Conservation (phyloP, 129 eudicot species). For the Escallonia rubra region DNA sequence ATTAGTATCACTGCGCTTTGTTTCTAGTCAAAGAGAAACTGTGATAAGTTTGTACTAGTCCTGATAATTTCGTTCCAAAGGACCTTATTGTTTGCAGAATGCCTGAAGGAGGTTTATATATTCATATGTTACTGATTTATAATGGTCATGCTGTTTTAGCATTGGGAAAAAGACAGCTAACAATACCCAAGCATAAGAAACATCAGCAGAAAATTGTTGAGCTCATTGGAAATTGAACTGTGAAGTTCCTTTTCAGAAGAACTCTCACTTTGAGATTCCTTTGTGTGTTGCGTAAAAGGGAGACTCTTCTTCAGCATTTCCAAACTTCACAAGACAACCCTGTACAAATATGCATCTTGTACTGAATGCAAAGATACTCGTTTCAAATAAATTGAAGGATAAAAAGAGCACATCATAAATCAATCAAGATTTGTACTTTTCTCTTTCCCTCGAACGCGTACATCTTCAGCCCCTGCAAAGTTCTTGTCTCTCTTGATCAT, state of each 20-base stretch:
- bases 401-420: constrained; percentile 3
- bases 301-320: neutral
- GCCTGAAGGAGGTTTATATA: neutral
- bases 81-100: neutral
- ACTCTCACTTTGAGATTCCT: neutral
- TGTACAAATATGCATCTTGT: neutral
- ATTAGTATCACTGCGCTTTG: too few species aligned
- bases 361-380: neutral
- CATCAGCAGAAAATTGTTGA: neutral
- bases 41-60: too few species aligned
- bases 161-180: neutral
- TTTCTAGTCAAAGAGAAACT: neutral
- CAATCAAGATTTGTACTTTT: constrained; percentile 2
- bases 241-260: neutral
- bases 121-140: neutral
- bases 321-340: neutral
- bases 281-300: neutral
- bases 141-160: neutral
- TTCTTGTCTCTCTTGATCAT: constrained; percentile 57
- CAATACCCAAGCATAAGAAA: neutral
- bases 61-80: too few species aligned
- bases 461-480: constrained; percentile 60
- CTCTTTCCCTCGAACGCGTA: neutral
- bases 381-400: constrained; percentile 15
- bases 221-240: neutral